These are phyloP conservation scores for Syzygium aromaticum DNA, from an alignment of 345 rosid genomes.

Conservation along the genomic window DNA sequence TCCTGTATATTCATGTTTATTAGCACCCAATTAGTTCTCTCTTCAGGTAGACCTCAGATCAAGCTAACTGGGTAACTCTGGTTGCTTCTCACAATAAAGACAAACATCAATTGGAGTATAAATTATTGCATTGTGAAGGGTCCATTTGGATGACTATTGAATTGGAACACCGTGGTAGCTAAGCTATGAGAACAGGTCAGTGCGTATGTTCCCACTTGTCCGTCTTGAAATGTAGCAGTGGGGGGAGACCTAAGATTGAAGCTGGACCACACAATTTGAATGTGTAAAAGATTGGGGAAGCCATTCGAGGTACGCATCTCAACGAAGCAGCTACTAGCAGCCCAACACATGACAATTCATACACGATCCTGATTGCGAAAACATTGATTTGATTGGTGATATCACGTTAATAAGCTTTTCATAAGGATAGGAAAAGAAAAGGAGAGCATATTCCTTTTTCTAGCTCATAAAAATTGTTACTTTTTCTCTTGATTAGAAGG, in stretches of 20 bases:
- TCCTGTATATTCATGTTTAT: slow-evolving; percentile 25
- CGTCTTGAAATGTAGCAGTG: not conserved
- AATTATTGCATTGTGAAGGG: too few species aligned
- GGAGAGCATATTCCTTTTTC: not conserved
- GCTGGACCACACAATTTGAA: not conserved
- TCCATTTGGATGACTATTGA: not conserved
- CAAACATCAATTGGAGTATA: not conserved
- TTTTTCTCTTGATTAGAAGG: not conserved
- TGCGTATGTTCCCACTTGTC: not conserved
- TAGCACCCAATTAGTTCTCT: not conserved
- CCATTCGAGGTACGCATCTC: not conserved
- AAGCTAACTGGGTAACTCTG: not conserved
- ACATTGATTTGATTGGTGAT: not conserved
- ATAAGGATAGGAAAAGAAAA: not conserved
- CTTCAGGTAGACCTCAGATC: not conserved
- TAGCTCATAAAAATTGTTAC: not conserved
- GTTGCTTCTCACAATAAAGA: not conserved
- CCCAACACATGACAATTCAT: not conserved
- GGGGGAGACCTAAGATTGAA: not conserved
- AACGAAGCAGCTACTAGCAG: not conserved
- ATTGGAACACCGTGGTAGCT: not conserved
- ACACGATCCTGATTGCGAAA: not conserved
- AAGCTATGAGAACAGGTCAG: not conserved
- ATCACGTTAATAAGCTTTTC: not conserved
- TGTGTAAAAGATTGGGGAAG: not conserved